A percentile compares a stretch with the other conserved stretches of the same genome.
Evolutionary conservation across 345 rosid species (phyloP).

Genomic region (Cochlearia excelsa): DNA sequence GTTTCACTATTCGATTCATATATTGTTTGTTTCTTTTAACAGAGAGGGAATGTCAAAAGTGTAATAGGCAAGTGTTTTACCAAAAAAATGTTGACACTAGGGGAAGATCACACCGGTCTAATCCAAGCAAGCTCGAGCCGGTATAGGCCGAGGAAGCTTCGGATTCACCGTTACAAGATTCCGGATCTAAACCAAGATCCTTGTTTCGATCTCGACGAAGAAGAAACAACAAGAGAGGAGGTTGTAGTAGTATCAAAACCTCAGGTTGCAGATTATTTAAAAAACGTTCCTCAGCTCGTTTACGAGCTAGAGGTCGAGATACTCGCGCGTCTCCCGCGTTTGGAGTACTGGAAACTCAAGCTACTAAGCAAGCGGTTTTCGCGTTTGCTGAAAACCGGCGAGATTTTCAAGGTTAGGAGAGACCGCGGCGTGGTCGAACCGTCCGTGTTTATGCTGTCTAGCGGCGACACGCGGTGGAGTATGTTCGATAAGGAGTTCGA

Average conservation of each 20-base stretch:
- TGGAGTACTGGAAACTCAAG: constrained; percentile 66
- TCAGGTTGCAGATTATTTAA: constrained; percentile 94
- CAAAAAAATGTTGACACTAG: constrained; percentile 23
- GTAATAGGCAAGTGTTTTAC: neutral
- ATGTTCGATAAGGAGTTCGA: constrained; percentile 55
- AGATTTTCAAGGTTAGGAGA: constrained; percentile 64
- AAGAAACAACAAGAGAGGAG: constrained; percentile 17
- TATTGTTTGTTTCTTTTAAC: neutral
- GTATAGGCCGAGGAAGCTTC: constrained; percentile 29
- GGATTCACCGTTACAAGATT: constrained; percentile 27
- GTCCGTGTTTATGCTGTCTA: constrained; percentile 66
- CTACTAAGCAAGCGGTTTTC: constrained; percentile 51
- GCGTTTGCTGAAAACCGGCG: constrained; percentile 57
- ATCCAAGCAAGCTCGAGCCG: constrained; percentile 12
- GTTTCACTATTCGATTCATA: constrained; percentile 13
- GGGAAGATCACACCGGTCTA: constrained; percentile 28
- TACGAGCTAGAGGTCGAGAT: constrained; percentile 72
- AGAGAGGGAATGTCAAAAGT: neutral
- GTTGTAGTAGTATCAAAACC: constrained; percentile 37
- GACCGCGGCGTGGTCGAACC: constrained; percentile 57
- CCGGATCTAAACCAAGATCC: constrained; percentile 32
- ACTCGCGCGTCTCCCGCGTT: constrained; percentile 64
- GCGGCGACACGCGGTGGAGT: constrained; percentile 71
- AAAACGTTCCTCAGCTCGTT: constrained; percentile 51
- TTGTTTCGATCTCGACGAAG: constrained; percentile 26